These are phyloP conservation scores for Sporothrix schenckii DNA, from an alignment of 2,329 filamentous ascomycete species.

Conservation along the genomic window DNA sequence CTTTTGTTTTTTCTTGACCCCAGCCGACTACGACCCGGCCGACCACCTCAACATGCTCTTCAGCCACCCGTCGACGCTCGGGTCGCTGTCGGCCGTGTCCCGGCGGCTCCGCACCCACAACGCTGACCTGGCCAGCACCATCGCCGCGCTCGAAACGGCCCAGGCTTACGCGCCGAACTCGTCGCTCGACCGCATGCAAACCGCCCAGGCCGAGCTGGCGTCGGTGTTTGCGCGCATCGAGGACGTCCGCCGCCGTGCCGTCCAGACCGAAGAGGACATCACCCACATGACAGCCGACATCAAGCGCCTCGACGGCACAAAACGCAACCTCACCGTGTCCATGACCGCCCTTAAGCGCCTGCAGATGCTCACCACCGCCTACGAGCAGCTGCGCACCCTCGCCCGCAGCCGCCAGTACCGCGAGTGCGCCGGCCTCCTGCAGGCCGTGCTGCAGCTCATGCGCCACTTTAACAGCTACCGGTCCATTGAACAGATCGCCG, in stretches of 20 bases:
- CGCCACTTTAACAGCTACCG: conserved; percentile 97
- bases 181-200: conserved; percentile 87
- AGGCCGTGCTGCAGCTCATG: conserved; percentile 97
- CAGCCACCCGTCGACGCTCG: conserved; percentile 81
- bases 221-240: conserved; percentile 94
- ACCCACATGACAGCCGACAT: conserved; percentile 99
- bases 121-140: conserved; percentile 78
- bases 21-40: conserved; percentile 64
- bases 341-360: conserved; percentile 97
- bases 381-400: conserved; percentile 86
- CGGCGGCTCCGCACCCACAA: conserved; percentile 72
- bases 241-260: conserved; percentile 81
- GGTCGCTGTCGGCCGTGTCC: conserved; percentile 75
- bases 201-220: conserved; percentile 84
- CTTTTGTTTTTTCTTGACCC: too few species aligned
- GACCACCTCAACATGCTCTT: conserved; percentile 93
- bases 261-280: conserved; percentile 92
- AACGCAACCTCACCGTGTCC: conserved; percentile 91
- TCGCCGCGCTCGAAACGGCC: conserved; percentile 70
- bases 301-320: conserved; percentile 93
- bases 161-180: conserved; percentile 86
- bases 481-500: conserved; percentile 96
- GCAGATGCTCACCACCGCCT: conserved; percentile 99
- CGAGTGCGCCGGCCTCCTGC: conserved; percentile 89
- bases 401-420: conserved; percentile 87